These are phyloP conservation scores for Fomitopsis serialis DNA, from an alignment of 768 basidiomycete genomes.

Conservation along the genomic window DNA sequence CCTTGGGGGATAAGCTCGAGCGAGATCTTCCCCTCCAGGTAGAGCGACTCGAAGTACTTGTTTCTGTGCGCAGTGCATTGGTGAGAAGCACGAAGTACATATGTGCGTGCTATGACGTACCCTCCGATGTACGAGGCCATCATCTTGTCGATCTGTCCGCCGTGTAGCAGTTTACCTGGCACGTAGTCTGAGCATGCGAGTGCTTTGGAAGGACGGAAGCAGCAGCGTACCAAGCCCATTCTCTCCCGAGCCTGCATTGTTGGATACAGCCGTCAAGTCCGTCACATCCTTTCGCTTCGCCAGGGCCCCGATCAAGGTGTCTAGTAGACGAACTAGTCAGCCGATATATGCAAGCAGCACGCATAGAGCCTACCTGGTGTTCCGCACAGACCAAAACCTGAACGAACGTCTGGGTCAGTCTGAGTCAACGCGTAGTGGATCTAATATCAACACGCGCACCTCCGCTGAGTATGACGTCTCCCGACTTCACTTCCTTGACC, in stretches of 20 bases:
- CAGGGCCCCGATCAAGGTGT: constrained; percentile 79
- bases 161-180: constrained; percentile 70
- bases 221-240: constrained; percentile 56
- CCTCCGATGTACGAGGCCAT: constrained; percentile 89
- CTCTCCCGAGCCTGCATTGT: constrained; percentile 75
- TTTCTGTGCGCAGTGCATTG: constrained; percentile 42
- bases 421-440: background rate
- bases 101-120: constrained; percentile 29
- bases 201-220: background rate
- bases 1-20: constrained; percentile 91
- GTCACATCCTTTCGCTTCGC: constrained; percentile 68
- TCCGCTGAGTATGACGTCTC: constrained; percentile 73
- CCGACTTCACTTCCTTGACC: constrained; percentile 75
- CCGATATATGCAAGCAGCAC: background rate
- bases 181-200: background rate
- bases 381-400: constrained; percentile 88
- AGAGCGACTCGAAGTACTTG: constrained; percentile 79
- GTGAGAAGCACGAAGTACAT: background rate
- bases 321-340: constrained; percentile 28
- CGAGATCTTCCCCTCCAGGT: constrained; percentile 75
- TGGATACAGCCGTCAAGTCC: constrained; percentile 78
- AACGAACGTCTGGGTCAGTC: background rate
- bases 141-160: constrained; percentile 75
- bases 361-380: constrained; percentile 57
- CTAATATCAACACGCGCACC: constrained; percentile 42